Percentiles rank a stretch among this genome's conserved stretches.
Conservation (phyloP, 2,329 filamentous ascomycete genomes). For the Sarocladium kiliense region DNA sequence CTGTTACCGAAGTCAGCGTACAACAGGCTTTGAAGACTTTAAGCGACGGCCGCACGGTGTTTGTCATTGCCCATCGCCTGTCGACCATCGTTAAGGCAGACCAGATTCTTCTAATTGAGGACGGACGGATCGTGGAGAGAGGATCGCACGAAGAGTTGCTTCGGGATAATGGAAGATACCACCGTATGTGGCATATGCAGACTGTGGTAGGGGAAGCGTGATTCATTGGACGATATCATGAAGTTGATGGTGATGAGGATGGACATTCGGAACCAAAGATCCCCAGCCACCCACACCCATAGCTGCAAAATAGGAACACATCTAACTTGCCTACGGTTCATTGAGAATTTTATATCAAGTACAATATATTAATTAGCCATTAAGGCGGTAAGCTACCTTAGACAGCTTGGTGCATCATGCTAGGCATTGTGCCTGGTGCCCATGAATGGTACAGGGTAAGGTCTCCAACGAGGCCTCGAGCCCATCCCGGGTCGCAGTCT, state of each 20-base stretch:
- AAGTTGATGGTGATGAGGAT: not conserved
- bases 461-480: no score
- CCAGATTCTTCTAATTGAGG: constrained; percentile 46
- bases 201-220: constrained; percentile 10
- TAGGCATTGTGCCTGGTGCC: no score
- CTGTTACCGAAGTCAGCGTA: constrained; percentile 37
- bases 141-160: constrained; percentile 46
- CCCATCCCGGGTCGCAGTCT: no score
- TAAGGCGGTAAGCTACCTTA: no score
- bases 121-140: constrained; percentile 44
- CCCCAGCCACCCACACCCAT: not conserved
- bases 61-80: constrained; percentile 42
- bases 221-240: no score
- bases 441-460: no score
- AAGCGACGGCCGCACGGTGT: constrained; percentile 43
- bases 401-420: no score
- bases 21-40: constrained; percentile 40
- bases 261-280: no score
- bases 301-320: no score
- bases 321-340: no score
- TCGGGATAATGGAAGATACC: constrained; percentile 41
- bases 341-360: no score
- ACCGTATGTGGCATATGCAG: constrained; percentile 46
- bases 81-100: constrained; percentile 41
- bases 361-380: no score